Evolutionary conservation across 495 filamentous ascomycete genomes (phyloP), one percentile per base, ranked within the genome.

Genomic region (Podospora conica): DNA sequence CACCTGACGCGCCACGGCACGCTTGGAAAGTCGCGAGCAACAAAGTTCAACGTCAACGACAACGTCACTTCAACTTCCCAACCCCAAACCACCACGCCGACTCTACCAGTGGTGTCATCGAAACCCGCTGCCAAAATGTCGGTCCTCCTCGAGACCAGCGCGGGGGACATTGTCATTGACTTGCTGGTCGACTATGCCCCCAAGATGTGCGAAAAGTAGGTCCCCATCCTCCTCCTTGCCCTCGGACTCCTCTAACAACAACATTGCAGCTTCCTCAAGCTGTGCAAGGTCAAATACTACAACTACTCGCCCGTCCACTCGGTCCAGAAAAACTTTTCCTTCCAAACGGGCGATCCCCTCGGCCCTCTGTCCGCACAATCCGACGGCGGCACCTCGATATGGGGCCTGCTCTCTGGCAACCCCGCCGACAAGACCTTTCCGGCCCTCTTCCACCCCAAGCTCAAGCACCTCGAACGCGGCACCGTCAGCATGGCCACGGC

Each of bases 211-310:
- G 90, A 96, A 76, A 97, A 97, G 92, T 96, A 78, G 80, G 89
- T 57, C 20, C 56, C 61, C 48, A 62, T 33, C 29, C 15, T 33
- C 6, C 60, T 63, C 56, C 65, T 58, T n/a, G 58, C 22, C 20
- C 8, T 11, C 25, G 23, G 68, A 65, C 56, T 72, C 53, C 66
- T 83, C 85, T 89, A 83, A 90, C 63, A 7, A 31, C 75, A 60
- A 69, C 65, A 65, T 60, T 75, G 53, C 82, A 96, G 92, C 84
- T 97, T 97, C 78, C 81, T 97, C 24, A 97, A 97, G 86, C 90
- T 97, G 71, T 97, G 93, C 85, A 96, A 96, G 75, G 81, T 91
- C 77, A 97, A 96, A 81, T 97, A 97, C 78, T 97, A 97, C 86
- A 97, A 97, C 81, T 97, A 93, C 75, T 88, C 92, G 28, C 93